Base-by-base conservation (phyloP, 2,329 filamentous ascomycete species). In the Nemania sp. region DNA sequence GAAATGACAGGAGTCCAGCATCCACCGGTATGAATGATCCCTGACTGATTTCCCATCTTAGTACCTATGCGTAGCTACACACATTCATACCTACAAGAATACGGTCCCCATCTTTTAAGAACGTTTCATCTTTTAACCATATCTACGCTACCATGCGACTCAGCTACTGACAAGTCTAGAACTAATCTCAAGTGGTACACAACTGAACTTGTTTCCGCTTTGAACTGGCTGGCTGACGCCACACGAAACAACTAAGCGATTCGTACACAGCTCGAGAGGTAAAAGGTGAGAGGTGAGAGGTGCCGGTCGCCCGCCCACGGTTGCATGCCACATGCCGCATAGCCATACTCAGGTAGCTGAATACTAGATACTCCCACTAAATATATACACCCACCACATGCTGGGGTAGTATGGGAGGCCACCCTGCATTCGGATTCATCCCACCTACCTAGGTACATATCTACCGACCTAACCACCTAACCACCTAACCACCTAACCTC, bases 231-330 rank as follows among this genome's bases (percentile, higher is more conserved):
- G 7, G 35, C 58, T 61, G 49, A 62, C 32, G 27, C 38, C 13
- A 55, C 49, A 22, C 43, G 24, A 65, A 35, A 45, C 43, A 43
- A 49, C 26, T 49, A 57, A 62, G 45, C 57, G 57, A 62, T 43
- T 58, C 52, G 26, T n/a, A n/a, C n/a, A n/a, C n/a, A n/a, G n/a
- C n/a, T n/a, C n/a, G n/a, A n/a, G n/a, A n/a, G n/a, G n/a, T n/a
- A n/a, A n/a, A n/a, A n/a, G n/a, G n/a, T n/a, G n/a, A n/a, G n/a
- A n/a, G n/a, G n/a, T n/a, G n/a, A n/a, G n/a, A n/a, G n/a, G n/a
- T n/a, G n/a, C n/a, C n/a, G n/a, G n/a, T n/a, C n/a, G n/a, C n/a
- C n/a, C n/a, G n/a, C n/a, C n/a, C n/a, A n/a, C n/a, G n/a, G n/a
- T n/a, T n/a, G n/a, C n/a, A n/a, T n/a, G n/a, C n/a, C n/a, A n/a